A percentile compares a stretch with the other conserved stretches of the same genome.
Conservation (phyloP, 495 filamentous ascomycete species). For the Penicillium subrubescens region DNA sequence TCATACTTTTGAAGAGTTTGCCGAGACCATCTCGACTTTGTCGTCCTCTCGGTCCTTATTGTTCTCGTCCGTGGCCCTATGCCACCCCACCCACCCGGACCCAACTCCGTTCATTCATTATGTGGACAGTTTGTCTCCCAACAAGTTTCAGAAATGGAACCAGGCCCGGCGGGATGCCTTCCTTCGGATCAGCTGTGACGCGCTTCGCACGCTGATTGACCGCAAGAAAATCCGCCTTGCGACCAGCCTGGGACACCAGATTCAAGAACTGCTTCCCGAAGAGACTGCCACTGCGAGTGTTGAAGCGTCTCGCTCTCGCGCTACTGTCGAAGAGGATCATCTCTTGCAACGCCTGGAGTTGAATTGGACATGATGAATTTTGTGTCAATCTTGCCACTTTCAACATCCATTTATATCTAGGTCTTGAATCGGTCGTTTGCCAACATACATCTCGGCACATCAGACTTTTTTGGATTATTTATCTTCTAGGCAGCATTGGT, state of each 20-base stretch:
- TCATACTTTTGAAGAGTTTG: conserved; percentile 37
- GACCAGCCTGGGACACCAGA: conserved; percentile 31
- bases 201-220: conserved; percentile 40
- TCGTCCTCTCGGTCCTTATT: conserved; percentile 27
- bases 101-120: conserved; percentile 34
- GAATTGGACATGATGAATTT: conserved; percentile 29
- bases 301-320: conserved; percentile 13
- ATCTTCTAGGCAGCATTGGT: neutral
- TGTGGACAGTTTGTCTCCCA: conserved; percentile 19
- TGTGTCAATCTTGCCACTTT: neutral
- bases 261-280: conserved; percentile 36
- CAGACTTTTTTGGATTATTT: neutral
- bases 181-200: conserved; percentile 36
- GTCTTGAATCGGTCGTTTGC: neutral
- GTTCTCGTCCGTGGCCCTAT: conserved; percentile 30
- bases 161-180: conserved; percentile 28
- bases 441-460: neutral
- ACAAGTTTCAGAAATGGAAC: conserved; percentile 22
- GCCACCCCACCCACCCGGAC: conserved; percentile 40
- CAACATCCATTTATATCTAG: neutral
- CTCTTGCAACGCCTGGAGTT: conserved; percentile 34
- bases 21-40: conserved; percentile 25
- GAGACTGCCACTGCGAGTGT: conserved; percentile 12
- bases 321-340: conserved; percentile 26
- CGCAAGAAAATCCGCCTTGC: conserved; percentile 32